Evolutionary conservation across 768 basidiomycete genomes (phyloP).

Genomic region (Tylopilus subfusipes): DNA sequence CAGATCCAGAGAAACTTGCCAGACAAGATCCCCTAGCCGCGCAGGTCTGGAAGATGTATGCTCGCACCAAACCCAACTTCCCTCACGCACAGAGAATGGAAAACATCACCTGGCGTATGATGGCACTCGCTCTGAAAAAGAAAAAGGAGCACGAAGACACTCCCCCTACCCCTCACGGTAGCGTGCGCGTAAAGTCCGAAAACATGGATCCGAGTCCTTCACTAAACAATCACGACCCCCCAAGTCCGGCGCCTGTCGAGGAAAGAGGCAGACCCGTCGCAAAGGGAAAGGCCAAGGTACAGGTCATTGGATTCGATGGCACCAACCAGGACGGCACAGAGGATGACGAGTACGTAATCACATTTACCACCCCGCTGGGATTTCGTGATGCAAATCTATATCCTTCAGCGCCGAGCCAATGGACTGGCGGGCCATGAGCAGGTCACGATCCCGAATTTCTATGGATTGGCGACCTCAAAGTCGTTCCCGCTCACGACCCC

Average conservation of each 20-base stretch:
- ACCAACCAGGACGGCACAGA: slow-evolving; percentile 66
- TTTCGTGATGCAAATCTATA: slow-evolving; percentile 26
- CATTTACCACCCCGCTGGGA: slow-evolving; percentile 18
- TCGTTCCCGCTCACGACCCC: slow-evolving; percentile 75
- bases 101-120: slow-evolving; percentile 98
- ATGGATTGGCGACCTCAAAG: slow-evolving; percentile 89
- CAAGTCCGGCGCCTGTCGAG: slow-evolving; percentile 26
- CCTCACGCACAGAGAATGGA: slow-evolving; percentile 97
- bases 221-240: background rate
- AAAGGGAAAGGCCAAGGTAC: slow-evolving; percentile 76
- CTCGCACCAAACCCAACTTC: slow-evolving; percentile 81
- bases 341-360: slow-evolving; percentile 65
- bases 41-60: slow-evolving; percentile 97
- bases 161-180: background rate
- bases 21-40: slow-evolving; percentile 90
- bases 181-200: slow-evolving; percentile 25
- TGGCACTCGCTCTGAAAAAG: slow-evolving; percentile 92
- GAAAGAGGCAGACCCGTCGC: slow-evolving; percentile 72
- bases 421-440: slow-evolving; percentile 92
- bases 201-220: slow-evolving; percentile 1
- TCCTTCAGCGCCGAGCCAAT: slow-evolving; percentile 54
- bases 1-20: slow-evolving; percentile 62
- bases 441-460: slow-evolving; percentile 84
- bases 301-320: slow-evolving; percentile 80
- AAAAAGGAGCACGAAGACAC: slow-evolving; percentile 68